phyloP scores from a whole-genome alignment of 169 alveolate species.

The Plasmodium yoelii region DNA sequence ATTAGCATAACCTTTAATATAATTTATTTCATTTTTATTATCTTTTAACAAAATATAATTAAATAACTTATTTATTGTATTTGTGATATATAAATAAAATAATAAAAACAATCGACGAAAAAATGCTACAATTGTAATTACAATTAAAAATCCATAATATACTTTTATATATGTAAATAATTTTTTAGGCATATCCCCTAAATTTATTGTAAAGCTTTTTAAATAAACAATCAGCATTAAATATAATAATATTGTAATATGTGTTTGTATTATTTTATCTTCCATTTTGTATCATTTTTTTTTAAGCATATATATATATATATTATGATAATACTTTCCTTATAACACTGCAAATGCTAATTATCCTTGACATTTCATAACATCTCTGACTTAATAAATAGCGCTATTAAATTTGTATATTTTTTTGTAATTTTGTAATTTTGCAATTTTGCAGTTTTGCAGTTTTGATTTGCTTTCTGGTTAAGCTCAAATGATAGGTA shows the following conservation, averaged over 20 bases:
- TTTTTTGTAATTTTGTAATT: no score
- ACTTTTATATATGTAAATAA: constrained; percentile 37
- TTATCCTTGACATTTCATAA: no score
- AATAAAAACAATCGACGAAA: constrained; percentile 10
- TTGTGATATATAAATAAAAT: constrained; percentile 2
- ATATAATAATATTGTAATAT: constrained; percentile 56
- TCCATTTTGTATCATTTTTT: constrained; percentile 30
- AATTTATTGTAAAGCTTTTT: constrained; percentile 36
- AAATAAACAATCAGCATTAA: constrained; percentile 45
- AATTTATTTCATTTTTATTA: not conserved
- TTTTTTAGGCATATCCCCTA: constrained; percentile 48
- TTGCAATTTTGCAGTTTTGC: no score
- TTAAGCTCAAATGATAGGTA: no score
- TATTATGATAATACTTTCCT: no score
- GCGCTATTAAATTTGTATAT: no score
- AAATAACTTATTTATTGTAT: constrained; percentile 5
- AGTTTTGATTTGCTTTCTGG: no score
- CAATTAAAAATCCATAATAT: constrained; percentile 40
- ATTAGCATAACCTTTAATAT: no score
- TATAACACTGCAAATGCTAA: no score
- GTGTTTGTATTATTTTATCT: constrained; percentile 48
- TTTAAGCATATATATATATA: no score
- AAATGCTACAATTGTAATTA: constrained; percentile 46
- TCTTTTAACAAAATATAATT: not conserved
- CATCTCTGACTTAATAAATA: no score